These are phyloP conservation scores for Cutaneotrichosporon sp. DNA, from an alignment of 1,284 basidiomycete genomes.

Conservation along the genomic window DNA sequence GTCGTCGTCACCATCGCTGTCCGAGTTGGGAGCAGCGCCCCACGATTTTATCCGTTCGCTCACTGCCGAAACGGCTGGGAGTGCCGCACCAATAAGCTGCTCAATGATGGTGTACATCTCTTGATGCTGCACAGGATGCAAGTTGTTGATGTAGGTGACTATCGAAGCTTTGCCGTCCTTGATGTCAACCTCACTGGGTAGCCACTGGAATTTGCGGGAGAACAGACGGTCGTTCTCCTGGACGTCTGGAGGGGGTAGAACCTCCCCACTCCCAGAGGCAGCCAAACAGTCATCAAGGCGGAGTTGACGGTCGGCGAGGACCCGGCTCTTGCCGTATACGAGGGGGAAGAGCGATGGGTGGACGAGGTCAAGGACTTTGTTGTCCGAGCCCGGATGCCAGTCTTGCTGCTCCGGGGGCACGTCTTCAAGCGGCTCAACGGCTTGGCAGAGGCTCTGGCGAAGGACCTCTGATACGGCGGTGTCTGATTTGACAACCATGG, in stretches of 20 bases:
- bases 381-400: constrained; percentile 13
- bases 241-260: background rate
- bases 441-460: background rate
- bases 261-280: background rate
- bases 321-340: constrained; percentile 13
- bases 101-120: constrained; percentile 6
- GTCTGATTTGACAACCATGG: constrained; percentile 2
- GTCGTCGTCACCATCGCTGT: no score
- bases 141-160: constrained; percentile 13
- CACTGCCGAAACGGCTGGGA: constrained; percentile 1
- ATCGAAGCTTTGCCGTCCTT: background rate
- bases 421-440: constrained; percentile 6
- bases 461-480: background rate
- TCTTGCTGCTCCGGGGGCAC: constrained; percentile 4
- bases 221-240: background rate
- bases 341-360: constrained; percentile 16
- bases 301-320: constrained; percentile 3
- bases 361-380: constrained; percentile 15
- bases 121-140: background rate
- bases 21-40: no score
- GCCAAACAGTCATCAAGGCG: background rate
- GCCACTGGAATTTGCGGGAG: constrained; percentile 14
- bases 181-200: constrained; percentile 10
- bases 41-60: constrained; percentile 2
- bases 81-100: background rate